Percentiles rank a stretch among this genome's conserved stretches.
Evolutionary conservation across 2,329 filamentous ascomycete species (phyloP).

Genomic region (Leptographium wingfieldii): DNA sequence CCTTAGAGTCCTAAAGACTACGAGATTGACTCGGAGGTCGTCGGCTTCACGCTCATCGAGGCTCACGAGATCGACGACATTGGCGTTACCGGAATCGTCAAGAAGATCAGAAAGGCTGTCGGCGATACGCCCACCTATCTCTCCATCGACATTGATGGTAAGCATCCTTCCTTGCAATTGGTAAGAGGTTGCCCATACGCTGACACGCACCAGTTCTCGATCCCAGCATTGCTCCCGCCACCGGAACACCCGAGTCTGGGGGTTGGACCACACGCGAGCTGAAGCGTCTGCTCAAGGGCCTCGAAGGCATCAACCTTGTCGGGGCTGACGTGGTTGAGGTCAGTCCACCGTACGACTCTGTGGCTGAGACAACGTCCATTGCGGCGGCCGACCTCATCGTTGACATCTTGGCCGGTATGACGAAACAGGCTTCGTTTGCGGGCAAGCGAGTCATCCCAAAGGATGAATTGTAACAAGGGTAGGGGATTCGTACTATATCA

Average conservation of each 20-base stretch:
- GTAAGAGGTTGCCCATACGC: neutral
- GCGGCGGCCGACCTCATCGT: conserved; percentile 8
- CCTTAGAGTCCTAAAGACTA: conserved; percentile 7
- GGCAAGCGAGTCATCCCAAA: neutral
- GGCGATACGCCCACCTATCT: conserved; percentile 11
- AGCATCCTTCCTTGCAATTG: neutral
- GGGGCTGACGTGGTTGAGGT: conserved; percentile 86
- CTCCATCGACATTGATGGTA: conserved; percentile 18
- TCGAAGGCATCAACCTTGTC: conserved; percentile 73
- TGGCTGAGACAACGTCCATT: conserved; percentile 8
- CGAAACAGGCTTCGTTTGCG: neutral
- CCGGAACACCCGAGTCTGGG: conserved; percentile 78
- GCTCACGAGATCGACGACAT: conserved; percentile 39
- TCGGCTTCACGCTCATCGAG: conserved; percentile 70
- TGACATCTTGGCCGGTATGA: conserved; percentile 9
- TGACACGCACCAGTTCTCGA: conserved; percentile 15
- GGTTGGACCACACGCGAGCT: conserved; percentile 85
- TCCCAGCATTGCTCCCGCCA: conserved; percentile 27
- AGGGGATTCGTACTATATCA: too few relatives aligned
- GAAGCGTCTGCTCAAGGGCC: conserved; percentile 66
- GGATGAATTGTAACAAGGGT: conserved; percentile 2
- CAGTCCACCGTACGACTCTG: conserved; percentile 67
- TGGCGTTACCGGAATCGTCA: conserved; percentile 5
- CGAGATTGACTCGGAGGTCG: conserved; percentile 76
- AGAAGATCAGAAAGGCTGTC: conserved; percentile 29